Conservation (phyloP, 2,329 filamentous ascomycete genomes). For the Chalaropsis ovoidea region DNA sequence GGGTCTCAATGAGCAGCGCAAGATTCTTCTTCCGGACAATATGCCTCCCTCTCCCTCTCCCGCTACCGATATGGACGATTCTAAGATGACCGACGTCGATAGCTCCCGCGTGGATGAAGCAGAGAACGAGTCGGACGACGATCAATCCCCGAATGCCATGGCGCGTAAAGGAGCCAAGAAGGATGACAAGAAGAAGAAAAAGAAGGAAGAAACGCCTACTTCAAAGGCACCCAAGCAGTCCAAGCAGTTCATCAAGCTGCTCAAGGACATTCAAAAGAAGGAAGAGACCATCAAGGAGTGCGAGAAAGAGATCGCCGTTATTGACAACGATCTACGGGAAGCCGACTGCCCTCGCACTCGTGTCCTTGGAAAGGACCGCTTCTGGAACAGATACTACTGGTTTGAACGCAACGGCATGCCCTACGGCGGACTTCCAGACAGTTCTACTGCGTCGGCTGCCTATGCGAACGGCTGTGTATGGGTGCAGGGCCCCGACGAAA, state of each 20-base stretch:
- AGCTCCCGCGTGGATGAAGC: conserved; percentile 42
- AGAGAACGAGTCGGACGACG: conserved; percentile 57
- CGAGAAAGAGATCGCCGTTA: conserved; percentile 72
- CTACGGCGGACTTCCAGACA: conserved; percentile 74
- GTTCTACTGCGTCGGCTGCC: conserved; percentile 73
- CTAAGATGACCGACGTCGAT: conserved; percentile 53
- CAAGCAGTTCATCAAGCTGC: conserved; percentile 76
- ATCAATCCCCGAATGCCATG: conserved; percentile 38
- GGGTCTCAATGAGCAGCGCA: conserved; percentile 60
- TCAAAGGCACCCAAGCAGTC: conserved; percentile 65
- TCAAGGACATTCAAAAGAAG: conserved; percentile 83
- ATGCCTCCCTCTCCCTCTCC: conserved; percentile 57
- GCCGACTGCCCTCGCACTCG: conserved; percentile 86
- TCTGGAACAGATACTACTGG: conserved; percentile 99
- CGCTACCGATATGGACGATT: conserved; percentile 45
- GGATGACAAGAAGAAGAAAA: conserved; percentile 66
- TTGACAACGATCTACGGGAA: conserved; percentile 88
- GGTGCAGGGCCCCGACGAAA: conserved; percentile 88
- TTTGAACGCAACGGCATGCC: conserved; percentile 99
- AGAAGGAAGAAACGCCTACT: conserved; percentile 47
- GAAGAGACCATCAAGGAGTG: conserved; percentile 68
- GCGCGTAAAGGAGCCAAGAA: conserved; percentile 23
- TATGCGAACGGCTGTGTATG: conserved; percentile 94
- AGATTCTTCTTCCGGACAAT: conserved; percentile 62
- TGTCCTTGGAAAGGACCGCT: conserved; percentile 84